Evolutionary conservation across 805 yeast genomes (phyloP).

Genomic region (Barnettozyma californica): DNA sequence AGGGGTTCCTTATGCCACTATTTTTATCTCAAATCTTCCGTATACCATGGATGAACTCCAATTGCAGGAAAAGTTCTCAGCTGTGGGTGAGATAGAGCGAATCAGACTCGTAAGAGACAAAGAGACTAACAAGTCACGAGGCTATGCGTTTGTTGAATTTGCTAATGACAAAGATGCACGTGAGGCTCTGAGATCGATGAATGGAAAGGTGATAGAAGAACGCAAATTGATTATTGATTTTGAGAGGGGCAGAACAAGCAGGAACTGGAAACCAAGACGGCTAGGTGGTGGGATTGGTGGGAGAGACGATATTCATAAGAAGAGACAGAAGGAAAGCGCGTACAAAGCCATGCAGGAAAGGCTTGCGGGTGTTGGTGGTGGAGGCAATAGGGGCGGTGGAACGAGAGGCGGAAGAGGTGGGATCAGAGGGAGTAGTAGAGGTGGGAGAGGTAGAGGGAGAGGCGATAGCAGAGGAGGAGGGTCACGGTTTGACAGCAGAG

Average conservation of each 20-base stretch:
- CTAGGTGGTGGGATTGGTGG: conserved; percentile 96
- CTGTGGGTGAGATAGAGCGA: conserved; percentile 67
- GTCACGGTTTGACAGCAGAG: conserved; percentile 2
- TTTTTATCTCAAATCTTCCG: conserved; percentile 71
- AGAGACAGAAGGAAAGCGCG: conserved; percentile 12
- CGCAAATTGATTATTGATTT: conserved; percentile 62
- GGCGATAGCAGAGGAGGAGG: conserved; percentile 5
- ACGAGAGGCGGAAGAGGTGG: conserved; percentile 12
- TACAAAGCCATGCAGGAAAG: conserved; percentile 6
- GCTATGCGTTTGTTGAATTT: conserved; percentile 81
- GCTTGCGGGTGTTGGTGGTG: conserved; percentile 5
- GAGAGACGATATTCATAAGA: conserved; percentile 47
- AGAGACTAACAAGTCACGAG: conserved; percentile 52
- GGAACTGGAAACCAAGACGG: conserved; percentile 67
- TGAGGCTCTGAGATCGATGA: conserved; percentile 54
- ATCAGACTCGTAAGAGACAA: conserved; percentile 52
- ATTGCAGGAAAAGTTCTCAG: conserved; percentile 52
- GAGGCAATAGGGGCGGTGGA: conserved; percentile 12
- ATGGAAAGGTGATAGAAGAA: conserved; percentile 45
- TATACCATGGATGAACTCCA: conserved; percentile 65
- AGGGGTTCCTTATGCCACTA: conserved; percentile 74
- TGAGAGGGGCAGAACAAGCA: conserved; percentile 61
- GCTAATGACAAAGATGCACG: conserved; percentile 55
- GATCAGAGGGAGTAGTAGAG: conserved; percentile 10
- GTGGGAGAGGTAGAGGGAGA: conserved; percentile 4